A percentile compares a stretch with the other conserved stretches of the same genome.
phyloP scores from a whole-genome alignment of 2,329 filamentous ascomycete genomes.

The Albifimbria verrucaria region DNA sequence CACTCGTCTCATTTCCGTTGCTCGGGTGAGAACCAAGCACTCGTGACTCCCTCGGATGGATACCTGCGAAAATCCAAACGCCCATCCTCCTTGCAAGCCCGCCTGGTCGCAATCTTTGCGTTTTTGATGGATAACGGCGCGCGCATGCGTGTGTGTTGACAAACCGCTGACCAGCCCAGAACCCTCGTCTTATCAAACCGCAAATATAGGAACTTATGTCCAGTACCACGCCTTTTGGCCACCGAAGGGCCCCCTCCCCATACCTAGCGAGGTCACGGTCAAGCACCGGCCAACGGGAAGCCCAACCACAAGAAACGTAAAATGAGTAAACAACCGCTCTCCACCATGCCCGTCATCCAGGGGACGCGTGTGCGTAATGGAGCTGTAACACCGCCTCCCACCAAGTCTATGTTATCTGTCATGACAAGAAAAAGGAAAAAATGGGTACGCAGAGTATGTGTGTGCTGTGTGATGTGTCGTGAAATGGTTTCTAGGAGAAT shows the following conservation, averaged over 20 bases:
- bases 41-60: not conserved
- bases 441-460: not conserved
- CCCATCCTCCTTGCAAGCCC: not conserved
- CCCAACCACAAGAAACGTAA: not conserved
- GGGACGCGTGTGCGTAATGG: not conserved
- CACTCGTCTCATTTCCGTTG: not conserved
- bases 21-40: not conserved
- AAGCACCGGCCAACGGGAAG: not conserved
- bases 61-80: not conserved
- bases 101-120: no score
- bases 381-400: not conserved
- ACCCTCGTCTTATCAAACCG: not conserved
- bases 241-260: not conserved
- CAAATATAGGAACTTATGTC: not conserved
- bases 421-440: not conserved
- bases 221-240: not conserved
- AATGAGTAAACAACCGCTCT: not conserved
- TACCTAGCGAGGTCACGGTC: not conserved
- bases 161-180: not conserved
- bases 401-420: not conserved
- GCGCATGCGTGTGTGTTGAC: not conserved
- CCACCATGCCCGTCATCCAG: not conserved
- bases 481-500: not conserved
- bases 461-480: not conserved
- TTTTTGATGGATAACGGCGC: not conserved